Conservation (phyloP, 306 rosid genomes). For the Begonia loranthoides region DNA sequence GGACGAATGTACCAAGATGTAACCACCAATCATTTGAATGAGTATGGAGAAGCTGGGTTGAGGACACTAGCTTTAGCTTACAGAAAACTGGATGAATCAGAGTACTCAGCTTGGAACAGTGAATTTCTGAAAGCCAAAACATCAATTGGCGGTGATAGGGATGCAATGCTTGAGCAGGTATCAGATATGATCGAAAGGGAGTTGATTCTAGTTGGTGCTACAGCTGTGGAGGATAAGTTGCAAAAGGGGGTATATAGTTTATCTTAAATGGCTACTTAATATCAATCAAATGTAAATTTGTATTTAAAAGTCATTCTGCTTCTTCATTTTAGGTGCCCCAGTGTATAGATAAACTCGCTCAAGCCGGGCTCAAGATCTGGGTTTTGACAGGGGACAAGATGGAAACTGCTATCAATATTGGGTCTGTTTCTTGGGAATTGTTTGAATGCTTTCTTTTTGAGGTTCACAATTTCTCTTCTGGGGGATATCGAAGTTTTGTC, state of each 20-base stretch:
- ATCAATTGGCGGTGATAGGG: slow-evolving; percentile 72
- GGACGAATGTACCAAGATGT: slow-evolving; percentile 64
- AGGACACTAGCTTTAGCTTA: slow-evolving; percentile 90
- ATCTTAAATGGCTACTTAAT: neutral
- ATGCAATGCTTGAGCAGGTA: slow-evolving; percentile 53
- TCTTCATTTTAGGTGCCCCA: slow-evolving; percentile 70
- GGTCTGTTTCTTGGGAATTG: slow-evolving; percentile 39
- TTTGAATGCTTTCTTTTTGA: neutral
- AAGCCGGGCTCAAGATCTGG: slow-evolving; percentile 99
- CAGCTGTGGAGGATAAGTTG: slow-evolving; percentile 95
- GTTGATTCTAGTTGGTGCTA: slow-evolving; percentile 89
- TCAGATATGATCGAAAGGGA: slow-evolving; percentile 80
- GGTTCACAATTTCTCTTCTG: neutral
- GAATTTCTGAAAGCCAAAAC: slow-evolving; percentile 89
- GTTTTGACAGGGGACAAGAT: slow-evolving; percentile 97
- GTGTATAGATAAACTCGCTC: slow-evolving; percentile 98
- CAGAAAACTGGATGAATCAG: slow-evolving; percentile 63
- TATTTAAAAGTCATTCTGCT: neutral
- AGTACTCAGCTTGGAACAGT: slow-evolving; percentile 65
- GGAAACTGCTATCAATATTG: slow-evolving; percentile 99
- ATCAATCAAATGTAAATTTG: too few species aligned
- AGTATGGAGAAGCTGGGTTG: slow-evolving; percentile 94
- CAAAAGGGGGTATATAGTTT: slow-evolving; percentile 64
- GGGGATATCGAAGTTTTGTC: slow-evolving; percentile 2
- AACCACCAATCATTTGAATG: slow-evolving; percentile 72